Evolutionary conservation across 345 rosid genomes (phyloP).

Genomic region (Sonneratia alba): DNA sequence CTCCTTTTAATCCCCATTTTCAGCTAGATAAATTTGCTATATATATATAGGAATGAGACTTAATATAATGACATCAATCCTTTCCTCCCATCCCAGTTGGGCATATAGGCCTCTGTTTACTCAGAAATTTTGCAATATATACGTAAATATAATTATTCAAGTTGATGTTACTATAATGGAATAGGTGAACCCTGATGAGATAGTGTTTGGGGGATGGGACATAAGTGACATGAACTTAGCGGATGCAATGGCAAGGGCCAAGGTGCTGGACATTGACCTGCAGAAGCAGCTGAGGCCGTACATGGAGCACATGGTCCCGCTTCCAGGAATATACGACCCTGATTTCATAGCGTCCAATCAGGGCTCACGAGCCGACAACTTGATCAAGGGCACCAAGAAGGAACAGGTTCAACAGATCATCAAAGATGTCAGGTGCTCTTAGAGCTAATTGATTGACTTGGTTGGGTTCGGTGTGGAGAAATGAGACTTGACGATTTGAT

Average conservation of each 20-base stretch:
- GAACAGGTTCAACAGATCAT: conserved; percentile 72
- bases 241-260: conserved; percentile 93
- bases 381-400: conserved; percentile 76
- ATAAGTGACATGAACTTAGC: conserved; percentile 94
- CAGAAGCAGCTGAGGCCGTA: conserved; percentile 91
- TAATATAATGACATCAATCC: no score
- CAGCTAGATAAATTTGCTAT: no score
- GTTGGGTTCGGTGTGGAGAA: no score
- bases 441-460: not conserved
- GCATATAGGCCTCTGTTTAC: no score
- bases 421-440: conserved; percentile 63
- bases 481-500: no score
- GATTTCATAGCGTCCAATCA: conserved; percentile 99
- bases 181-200: conserved; percentile 84
- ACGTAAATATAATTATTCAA: no score
- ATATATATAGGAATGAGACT: no score
- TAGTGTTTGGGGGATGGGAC: conserved; percentile 99
- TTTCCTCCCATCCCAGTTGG: no score
- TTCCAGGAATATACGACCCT: conserved; percentile 78
- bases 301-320: conserved; percentile 91
- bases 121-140: no score
- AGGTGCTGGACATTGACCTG: conserved; percentile 77
- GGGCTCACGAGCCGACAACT: conserved; percentile 80
- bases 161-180: not conserved
- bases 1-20: not conserved